Base-by-base conservation (phyloP, 2,329 filamentous ascomycete species). In the Penicillium sp. region DNA sequence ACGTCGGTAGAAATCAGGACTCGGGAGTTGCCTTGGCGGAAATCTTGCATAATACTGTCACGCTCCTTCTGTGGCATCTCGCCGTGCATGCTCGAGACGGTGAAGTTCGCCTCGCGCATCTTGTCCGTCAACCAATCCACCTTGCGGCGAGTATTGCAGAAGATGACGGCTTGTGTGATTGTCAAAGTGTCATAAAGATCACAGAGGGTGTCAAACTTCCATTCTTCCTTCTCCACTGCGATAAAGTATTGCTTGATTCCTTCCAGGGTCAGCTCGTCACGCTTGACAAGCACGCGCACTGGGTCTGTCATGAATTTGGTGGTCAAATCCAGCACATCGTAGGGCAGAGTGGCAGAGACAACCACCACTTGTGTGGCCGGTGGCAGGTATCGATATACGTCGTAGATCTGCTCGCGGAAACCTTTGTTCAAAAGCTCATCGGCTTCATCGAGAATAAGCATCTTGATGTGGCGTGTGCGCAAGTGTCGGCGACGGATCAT, bases 231-330 rank as follows among this genome's bases (percentile, higher is more conserved):
- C 82, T 98, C 93, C 52, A 98, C 93, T 52, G 93, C 93, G 76
- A 98, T 97, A 80, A 96, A 98, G 80, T 96, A 98, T 75, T 98
- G 93, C 83, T 98, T 98, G 72, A 98, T 95, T 88, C 93, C 93
- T 79, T 98, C 93, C 51, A 98, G 89, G 68, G 93, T 98, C 74
- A 98, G 85, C 74, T 98, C 93, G 70, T 94, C 91, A 84, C 95
- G 95, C 87, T 98, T 98, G 76, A 98, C 93, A 64, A 98, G 82
- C 70, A 98, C 97, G 70, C 93, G 90, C 74, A 98, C 88, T 62
- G 93, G 93, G 76, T 98, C 93, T 66, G 90, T 90, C 93, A 98
- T 98, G 83, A 98, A 98, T 80, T 96, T 96, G 78, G 91, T 97
- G 70, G 93, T 98, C 70, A 98, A 90, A 80, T 98, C 93, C 53